phyloP scores from a whole-genome alignment of 1,139 yeast species.

The Blastobotrys malaysiensis region DNA sequence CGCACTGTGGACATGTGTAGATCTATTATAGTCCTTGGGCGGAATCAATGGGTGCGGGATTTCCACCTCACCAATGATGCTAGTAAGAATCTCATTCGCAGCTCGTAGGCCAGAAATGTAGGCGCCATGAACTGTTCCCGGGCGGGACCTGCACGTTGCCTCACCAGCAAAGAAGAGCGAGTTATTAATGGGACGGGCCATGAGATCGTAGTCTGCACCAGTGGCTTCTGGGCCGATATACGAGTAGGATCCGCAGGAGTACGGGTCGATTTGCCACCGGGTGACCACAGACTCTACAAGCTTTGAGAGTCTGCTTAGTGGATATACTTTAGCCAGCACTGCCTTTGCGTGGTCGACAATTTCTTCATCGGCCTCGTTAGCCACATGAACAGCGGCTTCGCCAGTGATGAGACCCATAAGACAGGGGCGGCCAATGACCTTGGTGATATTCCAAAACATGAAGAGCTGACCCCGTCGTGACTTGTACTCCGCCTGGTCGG shows the following conservation, averaged over 20 bases:
- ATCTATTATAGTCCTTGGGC: slow-evolving; percentile 18
- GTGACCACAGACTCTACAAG: slow-evolving; percentile 40
- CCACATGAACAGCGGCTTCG: slow-evolving; percentile 34
- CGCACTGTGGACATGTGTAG: slow-evolving; percentile 11
- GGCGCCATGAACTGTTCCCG: slow-evolving; percentile 44
- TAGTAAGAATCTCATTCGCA: slow-evolving; percentile 38
- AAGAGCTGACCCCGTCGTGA: slow-evolving; percentile 36
- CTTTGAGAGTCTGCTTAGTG: slow-evolving; percentile 20
- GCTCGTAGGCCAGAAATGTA: slow-evolving; percentile 40
- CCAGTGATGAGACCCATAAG: slow-evolving; percentile 39
- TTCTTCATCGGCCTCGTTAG: slow-evolving; percentile 32
- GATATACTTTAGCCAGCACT: slow-evolving; percentile 30
- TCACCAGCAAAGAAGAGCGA: slow-evolving; percentile 42
- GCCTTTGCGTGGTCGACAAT: slow-evolving; percentile 34
- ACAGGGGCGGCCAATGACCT: slow-evolving; percentile 35
- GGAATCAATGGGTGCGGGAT: slow-evolving; percentile 38
- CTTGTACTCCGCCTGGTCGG: slow-evolving; percentile 22
- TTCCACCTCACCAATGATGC: slow-evolving; percentile 37
- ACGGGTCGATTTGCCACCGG: slow-evolving; percentile 41
- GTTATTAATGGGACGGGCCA: slow-evolving; percentile 37
- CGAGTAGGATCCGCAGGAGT: slow-evolving; percentile 38
- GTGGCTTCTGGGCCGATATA: slow-evolving; percentile 41
- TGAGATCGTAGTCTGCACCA: slow-evolving; percentile 39
- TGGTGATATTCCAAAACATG: slow-evolving; percentile 38
- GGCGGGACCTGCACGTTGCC: slow-evolving; percentile 39